These are phyloP conservation scores for Rhodotorula graminis DNA, from an alignment of 768 basidiomycete species.

Conservation along the genomic window DNA sequence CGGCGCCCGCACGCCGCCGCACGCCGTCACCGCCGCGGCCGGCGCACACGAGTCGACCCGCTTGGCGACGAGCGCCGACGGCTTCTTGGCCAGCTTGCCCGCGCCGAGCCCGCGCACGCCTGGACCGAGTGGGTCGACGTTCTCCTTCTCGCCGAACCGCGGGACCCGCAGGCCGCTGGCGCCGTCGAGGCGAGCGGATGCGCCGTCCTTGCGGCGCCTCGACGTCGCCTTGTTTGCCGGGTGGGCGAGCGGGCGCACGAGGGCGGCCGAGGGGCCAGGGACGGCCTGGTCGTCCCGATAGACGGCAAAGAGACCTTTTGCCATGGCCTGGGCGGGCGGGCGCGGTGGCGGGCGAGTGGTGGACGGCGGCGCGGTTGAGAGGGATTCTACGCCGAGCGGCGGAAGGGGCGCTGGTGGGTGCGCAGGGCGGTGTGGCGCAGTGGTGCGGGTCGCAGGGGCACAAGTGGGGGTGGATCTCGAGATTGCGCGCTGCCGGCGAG, in stretches of 20 bases:
- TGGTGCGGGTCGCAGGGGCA: background rate
- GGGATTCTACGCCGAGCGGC: background rate
- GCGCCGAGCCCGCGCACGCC: no score
- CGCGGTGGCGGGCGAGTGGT: background rate
- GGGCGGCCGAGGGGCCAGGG: background rate
- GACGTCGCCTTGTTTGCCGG: constrained; percentile 1
- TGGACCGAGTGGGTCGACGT: constrained; percentile 17
- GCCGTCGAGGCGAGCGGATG: background rate
- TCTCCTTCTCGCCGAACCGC: constrained; percentile 24
- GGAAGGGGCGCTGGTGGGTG: background rate
- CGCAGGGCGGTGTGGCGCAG: background rate
- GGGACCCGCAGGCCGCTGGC: background rate
- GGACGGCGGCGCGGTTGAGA: background rate
- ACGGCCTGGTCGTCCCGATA: constrained; percentile 15
- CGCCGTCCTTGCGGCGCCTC: constrained; percentile 4
- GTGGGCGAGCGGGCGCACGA: background rate
- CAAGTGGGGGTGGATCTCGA: background rate
- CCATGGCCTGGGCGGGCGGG: background rate
- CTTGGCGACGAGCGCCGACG: background rate
- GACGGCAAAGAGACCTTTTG: constrained; percentile 30
- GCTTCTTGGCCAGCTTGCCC: constrained; percentile 1
- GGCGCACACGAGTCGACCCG: background rate
- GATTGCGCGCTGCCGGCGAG: background rate
- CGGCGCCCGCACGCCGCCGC: no score
- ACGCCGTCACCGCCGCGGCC: background rate